These are phyloP conservation scores for Prunus dulcis DNA, from an alignment of 306 rosid genomes.

Conservation along the genomic window DNA sequence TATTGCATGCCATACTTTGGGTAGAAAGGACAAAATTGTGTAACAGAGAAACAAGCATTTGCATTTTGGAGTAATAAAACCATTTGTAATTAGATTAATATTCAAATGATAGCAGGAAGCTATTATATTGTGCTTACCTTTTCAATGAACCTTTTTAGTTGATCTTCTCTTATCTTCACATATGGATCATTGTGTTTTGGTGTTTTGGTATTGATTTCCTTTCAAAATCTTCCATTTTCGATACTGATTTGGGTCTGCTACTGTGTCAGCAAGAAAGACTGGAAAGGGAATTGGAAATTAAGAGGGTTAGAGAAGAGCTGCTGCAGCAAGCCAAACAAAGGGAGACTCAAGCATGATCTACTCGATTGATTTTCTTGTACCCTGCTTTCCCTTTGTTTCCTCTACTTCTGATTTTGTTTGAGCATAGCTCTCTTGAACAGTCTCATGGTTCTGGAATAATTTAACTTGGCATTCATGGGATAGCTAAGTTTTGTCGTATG, in stretches of 20 bases:
- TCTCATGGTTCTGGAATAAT: conserved; percentile 7
- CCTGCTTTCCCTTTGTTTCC: conserved; percentile 20
- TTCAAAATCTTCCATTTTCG: background rate
- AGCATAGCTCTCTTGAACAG: background rate
- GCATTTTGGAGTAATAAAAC: too few species aligned
- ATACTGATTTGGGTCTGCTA: background rate
- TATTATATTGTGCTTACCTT: background rate
- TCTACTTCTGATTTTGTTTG: conserved; percentile 8
- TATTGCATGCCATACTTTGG: background rate
- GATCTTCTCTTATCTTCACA: background rate
- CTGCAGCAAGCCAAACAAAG: conserved; percentile 55
- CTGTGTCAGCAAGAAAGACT: conserved; percentile 64
- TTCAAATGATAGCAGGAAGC: background rate
- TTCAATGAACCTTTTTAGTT: background rate
- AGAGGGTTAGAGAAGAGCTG: conserved; percentile 76
- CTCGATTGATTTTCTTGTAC: conserved; percentile 14
- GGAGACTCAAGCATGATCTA: conserved; percentile 51
- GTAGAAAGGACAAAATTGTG: background rate
- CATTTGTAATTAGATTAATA: background rate
- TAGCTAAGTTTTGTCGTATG: background rate
- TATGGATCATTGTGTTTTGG: background rate
- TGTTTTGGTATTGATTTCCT: background rate
- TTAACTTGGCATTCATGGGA: conserved; percentile 4
- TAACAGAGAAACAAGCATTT: background rate
- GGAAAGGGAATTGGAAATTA: conserved; percentile 82